Base-by-base conservation (phyloP, 495 filamentous ascomycete genomes). In the Annulohypoxylon stygium region DNA sequence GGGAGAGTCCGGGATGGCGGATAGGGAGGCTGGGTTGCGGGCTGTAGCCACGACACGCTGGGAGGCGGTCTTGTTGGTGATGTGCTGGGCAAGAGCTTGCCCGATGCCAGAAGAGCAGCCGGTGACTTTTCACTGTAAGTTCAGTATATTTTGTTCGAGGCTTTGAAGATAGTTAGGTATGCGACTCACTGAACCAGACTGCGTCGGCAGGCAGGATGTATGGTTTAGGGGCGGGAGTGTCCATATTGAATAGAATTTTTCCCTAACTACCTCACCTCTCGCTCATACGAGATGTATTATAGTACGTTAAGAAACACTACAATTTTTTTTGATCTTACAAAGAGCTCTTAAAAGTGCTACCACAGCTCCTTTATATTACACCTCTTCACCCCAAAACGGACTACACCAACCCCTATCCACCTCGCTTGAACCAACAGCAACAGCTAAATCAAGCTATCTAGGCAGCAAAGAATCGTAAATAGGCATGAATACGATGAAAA, bases 81-180 rank as follows among this genome's bases (percentile, higher is more conserved):
- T 72, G 51, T 70, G 67, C 16, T 68, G 67, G 26, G 82, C 83
- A 11, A 88, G 65, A 12, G 78, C 77, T 55, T 80, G 81, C 36
- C 87, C 86, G 37, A 85, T 82, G 50, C 83, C 82, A 0, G 71
- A 87, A 34, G 84, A 87, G 78, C 85, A 87, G 64, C 84, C 84
- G 67, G 84, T 87, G 53, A 87, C 83, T 85, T 48, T 20, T 51
- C 58, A 51, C 12, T 45, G 8, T 55, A 23, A 12, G 30, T 16
- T 58, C 50, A 41, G 16, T 37, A 45, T 9, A 36, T 47, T 0
- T 26, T 36, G 5, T 20, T 37, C n/a, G 47, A n/a, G n/a, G n/a
- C 37, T 41, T 36, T 36, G 1, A 7, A 36, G 26, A 0, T 9
- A 37, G 11, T 3, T 41, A 18, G 20, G 5, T 18, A 8, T 48